Evolutionary conservation across 257 asterid species (phyloP), one percentile per base, ranked within the genome.

Genomic region (Scutellaria galericulata): DNA sequence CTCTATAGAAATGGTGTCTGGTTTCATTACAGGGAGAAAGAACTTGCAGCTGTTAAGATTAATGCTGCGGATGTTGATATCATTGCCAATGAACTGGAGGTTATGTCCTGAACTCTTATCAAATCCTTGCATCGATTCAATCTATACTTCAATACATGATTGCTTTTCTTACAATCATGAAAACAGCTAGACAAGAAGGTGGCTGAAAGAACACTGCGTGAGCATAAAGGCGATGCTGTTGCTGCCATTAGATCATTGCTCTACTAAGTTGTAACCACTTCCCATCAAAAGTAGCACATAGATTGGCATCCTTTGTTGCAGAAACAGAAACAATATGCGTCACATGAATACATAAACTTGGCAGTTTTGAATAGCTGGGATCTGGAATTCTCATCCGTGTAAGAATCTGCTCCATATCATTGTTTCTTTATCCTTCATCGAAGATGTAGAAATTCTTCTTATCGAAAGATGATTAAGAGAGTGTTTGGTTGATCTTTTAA

Each of bases 41-140:
- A 92, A 81, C 68, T 95, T 74, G 97, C 99, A 1, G 94, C 98
- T 56, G 98, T 95, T 62, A 87, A 86, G 83, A 95, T 95, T 15
- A 88, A 95, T 80, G 87, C 96, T 12, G 92, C 87, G 46, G 96
- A 95, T 70, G 64, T 95, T 55, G 99, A 92, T 75, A 69, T 95
- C 81, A 90, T 95, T 73, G 96, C 94, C 24, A 88, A 81, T 72
- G 99, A 95, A 74, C 85, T 95, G 4, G 99, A 95, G 96, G 97
- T 89, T 35, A 39, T 60, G 14, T 57, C 65, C 13, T 56, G 15
- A 5, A 61, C 18, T 58, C 44, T 72, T 41, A 22, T 18, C 52
- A 2, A 22, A 35, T 67, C 55, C 39, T 9, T n/a, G 11, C 9
- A 45, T 54, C 9, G 13, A 31, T 5, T 47, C 45, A 14, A 11